Evolutionary conservation across 345 rosid genomes (phyloP), one percentile per base, ranked within the genome.

Genomic region (Chamaenerion angustifolium): DNA sequence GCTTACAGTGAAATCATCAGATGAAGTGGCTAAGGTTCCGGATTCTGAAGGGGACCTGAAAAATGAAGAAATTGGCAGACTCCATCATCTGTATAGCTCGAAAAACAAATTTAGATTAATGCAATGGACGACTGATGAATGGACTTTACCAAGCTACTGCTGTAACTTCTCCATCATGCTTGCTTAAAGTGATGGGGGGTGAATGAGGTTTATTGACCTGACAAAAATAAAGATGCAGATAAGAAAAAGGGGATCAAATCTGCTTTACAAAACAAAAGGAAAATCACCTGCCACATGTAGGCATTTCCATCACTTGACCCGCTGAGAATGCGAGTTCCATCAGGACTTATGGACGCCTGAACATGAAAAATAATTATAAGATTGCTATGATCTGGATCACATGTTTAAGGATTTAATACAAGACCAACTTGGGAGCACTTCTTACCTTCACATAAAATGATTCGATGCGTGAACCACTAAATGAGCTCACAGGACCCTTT

Each of bases 261-360:
- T 31, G 8, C 5, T 31, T 8, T 7, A 9, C 9, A 12, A n/a
- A 4, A 12, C n/a, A 16, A 3, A 42, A 37, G 12, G 19, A 15
- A 54, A 64, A 51, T 45, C 58, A 92, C 98, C 96, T 87, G 87
- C 96, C 95, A 92, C 50, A 92, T 56, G 70, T 77, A 81, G 55
- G 81, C 90, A 43, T 78, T 74, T 51, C 95, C 86, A 54, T 92
- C 82, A 46, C 96, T 84, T 19, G 96, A 92, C 52, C 98, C 96
- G 45, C 98, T 80, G 54, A 85, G 76, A 65, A 92, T 49, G 46
- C 76, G 64, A 65, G 71, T 71, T 12, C 84, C 95, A 76, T 87
- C 90, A 37, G 95, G 90, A 72, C 96, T 87, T 56, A 92, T 87
- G 59, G 71, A 72, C n/a, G 95, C 73, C 98, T 92, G 76, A 66